Conservation (phyloP, 306 rosid species). For the Pachyrhizus erosus region DNA sequence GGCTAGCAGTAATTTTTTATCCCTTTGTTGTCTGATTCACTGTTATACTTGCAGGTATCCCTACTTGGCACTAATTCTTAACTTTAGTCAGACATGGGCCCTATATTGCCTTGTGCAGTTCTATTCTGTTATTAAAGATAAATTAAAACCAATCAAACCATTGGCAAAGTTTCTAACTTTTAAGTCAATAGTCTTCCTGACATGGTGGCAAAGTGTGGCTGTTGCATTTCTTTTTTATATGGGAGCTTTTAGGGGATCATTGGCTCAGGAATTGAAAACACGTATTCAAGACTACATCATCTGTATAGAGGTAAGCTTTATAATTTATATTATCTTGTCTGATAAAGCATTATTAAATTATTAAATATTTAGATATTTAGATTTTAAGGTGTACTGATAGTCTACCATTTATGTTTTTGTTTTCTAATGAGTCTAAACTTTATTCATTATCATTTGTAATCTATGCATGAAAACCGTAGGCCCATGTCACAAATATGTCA, state of each 20-base stretch:
- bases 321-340: constrained; percentile 11
- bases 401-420: not conserved
- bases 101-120: constrained; percentile 96
- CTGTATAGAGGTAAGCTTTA: constrained; percentile 84
- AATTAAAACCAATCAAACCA: constrained; percentile 87
- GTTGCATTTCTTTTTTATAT: constrained; percentile 88
- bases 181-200: constrained; percentile 91
- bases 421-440: constrained; percentile 6
- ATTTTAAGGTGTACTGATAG: constrained; percentile 11
- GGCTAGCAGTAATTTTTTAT: not conserved
- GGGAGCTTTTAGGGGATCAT: constrained; percentile 86
- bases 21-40: not conserved
- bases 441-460: not conserved
- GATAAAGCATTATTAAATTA: constrained; percentile 1
- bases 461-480: constrained; percentile 5
- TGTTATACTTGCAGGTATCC: constrained; percentile 80
- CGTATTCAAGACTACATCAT: constrained; percentile 94
- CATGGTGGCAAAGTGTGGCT: constrained; percentile 99
- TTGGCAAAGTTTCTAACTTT: constrained; percentile 88
- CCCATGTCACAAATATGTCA: not conserved
- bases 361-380: not conserved
- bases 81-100: constrained; percentile 99
- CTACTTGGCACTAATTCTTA: constrained; percentile 90
- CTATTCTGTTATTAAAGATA: constrained; percentile 89
- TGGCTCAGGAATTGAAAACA: constrained; percentile 84